Base-by-base conservation (phyloP, 306 rosid species). In the Prunus padus region DNA sequence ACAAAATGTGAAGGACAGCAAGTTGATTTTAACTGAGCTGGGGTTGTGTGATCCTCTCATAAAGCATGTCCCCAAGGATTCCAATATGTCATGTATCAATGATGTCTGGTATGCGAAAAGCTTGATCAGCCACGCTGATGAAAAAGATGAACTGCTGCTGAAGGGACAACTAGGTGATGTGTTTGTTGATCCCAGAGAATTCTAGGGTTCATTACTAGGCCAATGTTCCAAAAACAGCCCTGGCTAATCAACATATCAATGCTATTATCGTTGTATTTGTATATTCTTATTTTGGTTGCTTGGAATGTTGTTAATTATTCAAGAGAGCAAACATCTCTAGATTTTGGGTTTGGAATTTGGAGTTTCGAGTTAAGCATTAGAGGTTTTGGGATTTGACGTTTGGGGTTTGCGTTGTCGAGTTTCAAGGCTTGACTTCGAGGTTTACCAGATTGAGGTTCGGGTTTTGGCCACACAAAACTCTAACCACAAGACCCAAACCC, bases 111-210 rank as follows among this genome's bases (percentile, higher is more conserved):
- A 86, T 70, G 52, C 57, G 3, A 91, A 91, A 73, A 84, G 79
- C 16, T 57, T 89, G 73, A 76, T 76, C 40, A 70, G 40, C 62
- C 71, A 74, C 3, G 9, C 44, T 20, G 85, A 76, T 19, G 84
- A 75, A 44, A 65, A 79, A 22, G 87, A 87, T 69, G 82, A 56
- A 73, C 4, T 77, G 75, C 51, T 82, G 25, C 47, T 80, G 79
- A 80, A 81, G 77, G 88, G 84, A 73, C 84, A 80, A 74, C 54
- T 85, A 1, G 89, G 86, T 75, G 86, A 87, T 78, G 90, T 86
- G 60, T 86, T 89, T 76, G 88, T 89, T 49, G 97, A 91, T 80
- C 97, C 97, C 69, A 89, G 92, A 71, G 97, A 91, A 31, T 89
- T 91, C 66, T 91, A 86, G 84, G 51, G 55, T 49, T 67, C 42